Evolutionary conservation across 139 green algal genomes (phyloP).

Genomic region (Volvox africanus): DNA sequence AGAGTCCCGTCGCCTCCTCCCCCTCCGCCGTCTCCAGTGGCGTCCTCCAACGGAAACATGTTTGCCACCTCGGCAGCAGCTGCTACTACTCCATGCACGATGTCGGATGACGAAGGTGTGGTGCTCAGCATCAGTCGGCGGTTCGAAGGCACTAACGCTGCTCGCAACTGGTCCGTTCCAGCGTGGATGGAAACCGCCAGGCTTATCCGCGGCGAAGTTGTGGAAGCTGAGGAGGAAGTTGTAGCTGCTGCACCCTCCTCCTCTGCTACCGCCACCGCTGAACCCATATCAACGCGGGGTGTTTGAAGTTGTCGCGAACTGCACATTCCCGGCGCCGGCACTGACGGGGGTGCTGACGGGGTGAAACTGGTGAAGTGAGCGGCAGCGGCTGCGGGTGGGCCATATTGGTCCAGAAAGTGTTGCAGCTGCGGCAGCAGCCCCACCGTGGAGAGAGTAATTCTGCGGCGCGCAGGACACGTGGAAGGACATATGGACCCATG

Average conservation of each 20-base stretch:
- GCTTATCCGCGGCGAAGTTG: conserved; percentile 18
- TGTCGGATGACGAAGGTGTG: neutral
- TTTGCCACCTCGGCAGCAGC: neutral
- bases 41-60: too few relatives aligned
- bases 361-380: neutral
- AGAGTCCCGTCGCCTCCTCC: neutral
- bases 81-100: neutral
- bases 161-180: conserved; percentile 84
- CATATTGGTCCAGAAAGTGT: conserved; percentile 62
- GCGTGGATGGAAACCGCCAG: conserved; percentile 91
- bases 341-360: neutral
- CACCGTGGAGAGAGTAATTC: conserved; percentile 85
- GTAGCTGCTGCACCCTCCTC: neutral
- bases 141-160: conserved; percentile 91
- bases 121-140: conserved; percentile 58
- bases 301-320: too few relatives aligned
- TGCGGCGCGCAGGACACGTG: neutral
- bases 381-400: conserved; percentile 11
- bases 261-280: too few relatives aligned
- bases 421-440: conserved; percentile 87
- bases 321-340: too few relatives aligned
- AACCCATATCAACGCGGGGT: too few relatives aligned
- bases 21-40: neutral
- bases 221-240: neutral
- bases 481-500: too few relatives aligned